A percentile compares a stretch with the other conserved stretches of the same genome.
phyloP scores from a whole-genome alignment of 2,329 filamentous ascomycete species.

The Fusarium decemcellulare region DNA sequence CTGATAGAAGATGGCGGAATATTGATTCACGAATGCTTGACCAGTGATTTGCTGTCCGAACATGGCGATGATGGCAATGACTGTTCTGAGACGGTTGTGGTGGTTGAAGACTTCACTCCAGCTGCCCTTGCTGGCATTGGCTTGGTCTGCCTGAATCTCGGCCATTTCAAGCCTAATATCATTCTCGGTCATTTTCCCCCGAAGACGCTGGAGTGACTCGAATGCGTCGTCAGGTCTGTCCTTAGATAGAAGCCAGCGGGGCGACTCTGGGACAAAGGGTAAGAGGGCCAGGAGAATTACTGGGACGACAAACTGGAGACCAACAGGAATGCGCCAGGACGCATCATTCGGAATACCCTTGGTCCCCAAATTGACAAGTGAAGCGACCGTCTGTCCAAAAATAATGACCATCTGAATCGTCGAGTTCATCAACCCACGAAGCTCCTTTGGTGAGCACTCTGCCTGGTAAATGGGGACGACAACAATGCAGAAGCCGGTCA shows the following conservation, averaged over 20 bases:
- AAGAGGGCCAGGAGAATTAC: slow-evolving; percentile 52
- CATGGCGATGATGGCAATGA: slow-evolving; percentile 48
- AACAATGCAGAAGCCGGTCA: slow-evolving; percentile 51
- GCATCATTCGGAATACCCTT: slow-evolving; percentile 32
- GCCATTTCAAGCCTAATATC: slow-evolving; percentile 35
- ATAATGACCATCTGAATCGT: slow-evolving; percentile 48
- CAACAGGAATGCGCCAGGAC: slow-evolving; percentile 60
- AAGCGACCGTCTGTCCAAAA: slow-evolving; percentile 45
- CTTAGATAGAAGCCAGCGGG: slow-evolving; percentile 59
- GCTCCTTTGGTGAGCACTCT: slow-evolving; percentile 43
- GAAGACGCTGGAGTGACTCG: slow-evolving; percentile 17
- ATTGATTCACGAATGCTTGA: slow-evolving; percentile 49
- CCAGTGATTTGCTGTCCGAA: slow-evolving; percentile 52
- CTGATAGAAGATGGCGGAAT: slow-evolving; percentile 49
- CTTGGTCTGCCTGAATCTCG: slow-evolving; percentile 39
- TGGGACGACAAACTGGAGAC: slow-evolving; percentile 59
- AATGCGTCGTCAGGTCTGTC: slow-evolving; percentile 54
- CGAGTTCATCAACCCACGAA: slow-evolving; percentile 48
- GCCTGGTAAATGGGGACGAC: slow-evolving; percentile 50
- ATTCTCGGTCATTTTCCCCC: slow-evolving; percentile 41
- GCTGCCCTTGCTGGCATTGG: slow-evolving; percentile 1
- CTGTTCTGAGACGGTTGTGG: slow-evolving; percentile 18
- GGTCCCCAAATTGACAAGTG: slow-evolving; percentile 46
- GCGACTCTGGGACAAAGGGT: slow-evolving; percentile 59
- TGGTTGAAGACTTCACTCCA: slow-evolving; percentile 19